Base-by-base conservation (phyloP, 2,329 filamentous ascomycete species). In the Fusarium oxysporum region DNA sequence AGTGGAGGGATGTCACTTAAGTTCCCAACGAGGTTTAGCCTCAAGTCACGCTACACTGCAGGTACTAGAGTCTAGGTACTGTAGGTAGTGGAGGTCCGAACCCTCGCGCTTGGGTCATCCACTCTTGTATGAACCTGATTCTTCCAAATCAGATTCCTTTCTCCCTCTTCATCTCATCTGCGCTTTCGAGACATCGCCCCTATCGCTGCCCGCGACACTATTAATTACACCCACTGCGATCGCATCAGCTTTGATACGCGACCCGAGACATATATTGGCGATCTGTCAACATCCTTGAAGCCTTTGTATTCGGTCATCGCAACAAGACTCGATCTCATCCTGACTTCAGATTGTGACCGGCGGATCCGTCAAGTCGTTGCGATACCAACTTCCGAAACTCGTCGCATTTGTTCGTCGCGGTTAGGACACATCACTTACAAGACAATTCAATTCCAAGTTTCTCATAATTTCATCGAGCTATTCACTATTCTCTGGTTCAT, bases 31-130 rank as follows among this genome's bases (percentile, higher is more conserved):
- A 25, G 62, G 75, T 17, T 59, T 77, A 77, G 75, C 37, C 28
- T 23, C 19, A 40, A 64, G 73, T 75, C 74, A 77, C 72, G 73
- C 75, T 72, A 70, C 68, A 69, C 65, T 71, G 65, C 61, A 64
- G 68, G 72, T 70, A 65, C 66, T 70, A 63, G 65, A 68, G 61
- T 47, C 55, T 68, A 71, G 65, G 44, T 63, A 69, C 62, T 47
- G 45, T 62, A 50, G 30, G 48, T 53, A 54, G 33, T 40, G 50
- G 50, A 54, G 33, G 35, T 30, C 50, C 23, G 50, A 38, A 71
- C 59, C 54, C 67, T 66, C 72, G 64, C 63, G 63, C 72, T 74
- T 41, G 70, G 62, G 70, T 77, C 69, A 53, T 74, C 66, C 62
- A 66, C 68, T 58, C 51, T 55, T 50, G 54, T 61, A 65, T 62